These are phyloP conservation scores for Dactylellina leptospora DNA, from an alignment of 2,329 filamentous ascomycete genomes.

Conservation along the genomic window DNA sequence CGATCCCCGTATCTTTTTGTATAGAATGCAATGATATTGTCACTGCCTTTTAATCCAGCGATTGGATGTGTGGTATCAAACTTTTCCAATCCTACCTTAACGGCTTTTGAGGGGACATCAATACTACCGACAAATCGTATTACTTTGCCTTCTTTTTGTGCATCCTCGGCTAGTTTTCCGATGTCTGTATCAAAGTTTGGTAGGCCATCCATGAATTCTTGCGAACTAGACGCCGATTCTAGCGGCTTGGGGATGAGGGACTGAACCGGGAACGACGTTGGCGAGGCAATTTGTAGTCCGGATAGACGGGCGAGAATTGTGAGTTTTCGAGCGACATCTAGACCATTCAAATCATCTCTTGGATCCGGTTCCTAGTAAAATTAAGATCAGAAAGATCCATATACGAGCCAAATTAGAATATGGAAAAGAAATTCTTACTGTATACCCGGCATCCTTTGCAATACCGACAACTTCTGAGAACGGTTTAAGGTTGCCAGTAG, in stretches of 20 bases:
- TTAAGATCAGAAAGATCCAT: not conserved
- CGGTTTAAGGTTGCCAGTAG: slow-evolving; percentile 70
- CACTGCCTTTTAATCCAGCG: slow-evolving; percentile 92
- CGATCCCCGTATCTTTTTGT: slow-evolving; percentile 92
- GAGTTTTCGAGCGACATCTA: slow-evolving; percentile 93
- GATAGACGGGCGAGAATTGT: slow-evolving; percentile 90
- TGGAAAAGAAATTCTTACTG: slow-evolving; percentile 58
- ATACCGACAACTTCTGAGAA: slow-evolving; percentile 93
- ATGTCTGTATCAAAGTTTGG: slow-evolving; percentile 87
- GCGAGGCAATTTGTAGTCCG: slow-evolving; percentile 81
- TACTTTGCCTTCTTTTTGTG: slow-evolving; percentile 86
- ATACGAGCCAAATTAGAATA: not conserved
- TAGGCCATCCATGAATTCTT: slow-evolving; percentile 84
- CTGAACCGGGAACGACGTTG: slow-evolving; percentile 90
- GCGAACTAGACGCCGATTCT: slow-evolving; percentile 76
- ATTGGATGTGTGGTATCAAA: slow-evolving; percentile 72
- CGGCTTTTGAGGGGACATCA: slow-evolving; percentile 78
- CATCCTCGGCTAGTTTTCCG: slow-evolving; percentile 85
- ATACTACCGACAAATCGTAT: slow-evolving; percentile 94
- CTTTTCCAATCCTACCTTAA: slow-evolving; percentile 92
- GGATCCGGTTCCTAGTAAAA: slow-evolving; percentile 75
- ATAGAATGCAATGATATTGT: slow-evolving; percentile 99
- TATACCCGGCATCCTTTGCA: slow-evolving; percentile 92
- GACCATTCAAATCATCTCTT: slow-evolving; percentile 83
- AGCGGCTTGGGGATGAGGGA: slow-evolving; percentile 89